phyloP scores from a whole-genome alignment of 2,329 filamentous ascomycete genomes.

The Claviceps cyperi region DNA sequence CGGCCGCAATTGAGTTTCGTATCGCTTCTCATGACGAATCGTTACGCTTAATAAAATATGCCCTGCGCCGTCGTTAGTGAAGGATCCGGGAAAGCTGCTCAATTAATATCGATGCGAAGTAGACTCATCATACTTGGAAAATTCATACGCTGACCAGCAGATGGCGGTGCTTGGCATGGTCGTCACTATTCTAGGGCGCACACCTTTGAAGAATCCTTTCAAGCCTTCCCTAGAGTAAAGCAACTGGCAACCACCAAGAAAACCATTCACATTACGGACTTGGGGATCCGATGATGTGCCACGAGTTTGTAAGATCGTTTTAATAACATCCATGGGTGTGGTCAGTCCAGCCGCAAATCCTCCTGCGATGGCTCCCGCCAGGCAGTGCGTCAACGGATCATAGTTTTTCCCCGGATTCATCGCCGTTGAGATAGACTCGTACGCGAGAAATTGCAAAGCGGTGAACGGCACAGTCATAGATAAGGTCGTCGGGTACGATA shows the following conservation, averaged over 20 bases:
- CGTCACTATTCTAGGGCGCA: conserved; percentile 80
- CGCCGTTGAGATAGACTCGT: conserved; percentile 87
- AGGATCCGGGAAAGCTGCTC: conserved; percentile 44
- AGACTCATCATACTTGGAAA: conserved; percentile 53
- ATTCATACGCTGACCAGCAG: conserved; percentile 76
- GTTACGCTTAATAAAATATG: conserved; percentile 46
- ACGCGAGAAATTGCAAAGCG: conserved; percentile 90
- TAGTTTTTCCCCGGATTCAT: conserved; percentile 82
- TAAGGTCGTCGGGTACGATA: conserved; percentile 93
- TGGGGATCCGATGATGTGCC: conserved; percentile 71
- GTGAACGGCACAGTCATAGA: conserved; percentile 99
- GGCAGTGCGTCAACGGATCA: conserved; percentile 85
- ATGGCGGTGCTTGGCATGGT: conserved; percentile 99
- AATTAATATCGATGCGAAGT: conserved; percentile 47
- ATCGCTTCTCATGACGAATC: conserved; percentile 20
- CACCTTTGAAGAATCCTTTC: conserved; percentile 81
- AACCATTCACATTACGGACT: conserved; percentile 69
- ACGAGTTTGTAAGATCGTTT: conserved; percentile 89
- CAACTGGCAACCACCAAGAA: conserved; percentile 64
- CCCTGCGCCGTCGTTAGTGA: conserved; percentile 21
- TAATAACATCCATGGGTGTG: conserved; percentile 94
- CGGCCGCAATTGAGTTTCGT: not conserved
- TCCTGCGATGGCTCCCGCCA: conserved; percentile 82
- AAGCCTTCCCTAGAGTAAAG: conserved; percentile 74
- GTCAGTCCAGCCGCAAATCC: conserved; percentile 88